Base-by-base conservation (phyloP, 1,284 basidiomycete species). In the Cronartium quercuum region DNA sequence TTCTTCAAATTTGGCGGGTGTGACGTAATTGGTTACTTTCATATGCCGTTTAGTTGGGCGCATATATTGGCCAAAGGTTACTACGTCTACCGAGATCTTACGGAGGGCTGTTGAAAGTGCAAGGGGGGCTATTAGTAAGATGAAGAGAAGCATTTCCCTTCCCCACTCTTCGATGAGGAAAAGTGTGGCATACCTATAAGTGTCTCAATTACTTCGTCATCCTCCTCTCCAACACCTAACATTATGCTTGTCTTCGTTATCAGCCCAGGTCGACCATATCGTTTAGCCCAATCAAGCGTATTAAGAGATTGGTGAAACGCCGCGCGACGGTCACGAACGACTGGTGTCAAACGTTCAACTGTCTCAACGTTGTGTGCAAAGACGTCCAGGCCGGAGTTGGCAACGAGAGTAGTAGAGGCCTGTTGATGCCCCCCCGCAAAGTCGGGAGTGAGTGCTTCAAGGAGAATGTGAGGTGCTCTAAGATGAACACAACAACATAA, bases 61-160 rank as follows among this genome's bases (percentile, higher is more conserved):
- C 96, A 99, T 98, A 83, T 99, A 99, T 84, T 99, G 96, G 0
- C 96, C 96, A 81, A 99, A 98, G 0, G 96, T 99, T 40, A 99
- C 94, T 9, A 99, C 95, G 81, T 98, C 94, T 42, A 98, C 95
- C 77, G 93, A 86, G 47, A 88, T 85, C 77, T 89, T 89, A 57
- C 95, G 89, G 3, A 98, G 86, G 78, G 95, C 95, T 92, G 81
- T 41, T 42, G 18, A 74, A 65, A 68, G 29, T 29, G 29, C 29
- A 29, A 29, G 29, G 29, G 29, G 29, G 2, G 29, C 29, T 29
- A 29, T 29, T 2, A 2, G 29, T 29, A 29, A 29, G 29, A 29
- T 29, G 29, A 29, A 29, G 29, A 29, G 29, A 29, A 64, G 21
- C 34, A 35, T 42, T 24, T 61, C 4, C 68, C 21, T 41, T 10